Base-by-base conservation (phyloP, 2,329 filamentous ascomycete species). In the Ramularia endophylla region DNA sequence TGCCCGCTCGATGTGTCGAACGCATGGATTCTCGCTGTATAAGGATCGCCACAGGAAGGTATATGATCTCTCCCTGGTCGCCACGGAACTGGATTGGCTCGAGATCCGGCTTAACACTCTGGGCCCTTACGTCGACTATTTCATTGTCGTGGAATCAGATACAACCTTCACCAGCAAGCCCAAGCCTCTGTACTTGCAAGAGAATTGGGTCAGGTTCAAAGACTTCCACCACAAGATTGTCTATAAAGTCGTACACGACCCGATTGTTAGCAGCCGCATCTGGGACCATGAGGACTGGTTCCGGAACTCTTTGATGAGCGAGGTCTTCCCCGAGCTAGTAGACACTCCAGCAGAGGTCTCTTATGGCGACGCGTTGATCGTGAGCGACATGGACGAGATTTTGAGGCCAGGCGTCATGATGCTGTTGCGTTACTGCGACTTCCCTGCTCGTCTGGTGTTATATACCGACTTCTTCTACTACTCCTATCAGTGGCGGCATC, bases 11-110 rank as follows among this genome's bases (percentile, higher is more conserved):
- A 13, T 32, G 13, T 32, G 30, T 32, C 30, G 30, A 32, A 32
- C 16, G 30, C 30, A 32, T 6, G 30, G 30, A 4, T 32, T 32
- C 30, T 16, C 30, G 13, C 30, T 11, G 4, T 32, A 32, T 17
- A 32, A 11, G 18, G n/a, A n/a, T n/a, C n/a, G 30, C 12, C 16
- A 32, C 9, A 15, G 75, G 37, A 77, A 75, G 55, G 64, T 80
- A 22, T 80, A 78, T 57, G 80, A 83, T 55, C 65, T 83, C 2
- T 68, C 80, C 52, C 73, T 81, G 67, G 62, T 82, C 52, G 80
- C 78, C 50, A 73, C 69, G 2, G 80, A 83, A 61, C 66, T 83
- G 9, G 79, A 83, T 61, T 80, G 77, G 70, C 68, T 83, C 30
- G 79, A 83, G 58, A 75, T 84, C 36, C 74, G 78, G 8, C 65